Conservation (phyloP, 2,329 filamentous ascomycete species). For the Scolecobasidium constrictum region DNA sequence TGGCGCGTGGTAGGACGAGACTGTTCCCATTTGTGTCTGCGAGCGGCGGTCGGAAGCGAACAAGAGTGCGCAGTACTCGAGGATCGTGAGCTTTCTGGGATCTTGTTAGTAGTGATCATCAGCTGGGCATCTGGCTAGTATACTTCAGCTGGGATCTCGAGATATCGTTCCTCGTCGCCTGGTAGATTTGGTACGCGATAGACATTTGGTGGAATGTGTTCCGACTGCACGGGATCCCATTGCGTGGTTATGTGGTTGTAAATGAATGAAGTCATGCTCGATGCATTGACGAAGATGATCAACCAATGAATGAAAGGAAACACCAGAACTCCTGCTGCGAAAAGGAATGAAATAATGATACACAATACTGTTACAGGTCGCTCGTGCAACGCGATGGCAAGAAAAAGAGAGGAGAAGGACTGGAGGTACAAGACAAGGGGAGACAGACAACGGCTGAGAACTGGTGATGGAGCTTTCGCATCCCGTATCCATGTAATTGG, state of each 20-base stretch:
- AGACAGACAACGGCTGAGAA: too few relatives aligned
- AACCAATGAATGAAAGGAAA: background rate
- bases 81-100: conserved; percentile 7
- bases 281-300: background rate
- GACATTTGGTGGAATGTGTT: background rate
- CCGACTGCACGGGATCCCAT: conserved; percentile 1
- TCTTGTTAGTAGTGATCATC: background rate
- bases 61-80: conserved; percentile 3
- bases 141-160: conserved; percentile 8
- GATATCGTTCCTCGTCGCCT: conserved; percentile 1
- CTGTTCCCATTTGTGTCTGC: conserved; percentile 1
- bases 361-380: too few relatives aligned
- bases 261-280: conserved; percentile 1
- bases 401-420: too few relatives aligned
- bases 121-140: background rate
- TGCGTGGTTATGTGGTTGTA: conserved; percentile 5
- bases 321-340: too few relatives aligned
- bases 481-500: too few relatives aligned
- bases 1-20: background rate
- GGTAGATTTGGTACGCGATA: conserved; percentile 4
- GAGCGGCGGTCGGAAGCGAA: conserved; percentile 5
- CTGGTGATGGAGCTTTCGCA: too few relatives aligned
- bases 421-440: too few relatives aligned
- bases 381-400: too few relatives aligned
- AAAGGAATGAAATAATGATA: too few relatives aligned